A percentile compares a stretch with the other conserved stretches of the same genome.
phyloP scores from a whole-genome alignment of 345 rosid genomes.

The Populus pruinosa region DNA sequence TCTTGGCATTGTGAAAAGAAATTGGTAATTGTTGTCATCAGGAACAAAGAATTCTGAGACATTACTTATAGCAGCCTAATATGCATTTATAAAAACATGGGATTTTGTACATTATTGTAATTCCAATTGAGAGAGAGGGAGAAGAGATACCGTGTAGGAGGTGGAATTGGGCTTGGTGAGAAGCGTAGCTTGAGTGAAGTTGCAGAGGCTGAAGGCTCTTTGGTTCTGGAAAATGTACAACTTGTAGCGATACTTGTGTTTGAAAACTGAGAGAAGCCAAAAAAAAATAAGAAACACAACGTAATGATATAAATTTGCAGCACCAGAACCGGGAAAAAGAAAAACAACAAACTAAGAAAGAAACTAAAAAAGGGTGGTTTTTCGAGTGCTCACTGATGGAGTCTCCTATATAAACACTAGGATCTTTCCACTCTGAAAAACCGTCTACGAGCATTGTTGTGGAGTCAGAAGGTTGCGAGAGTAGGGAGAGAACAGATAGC shows the following conservation, averaged over 20 bases:
- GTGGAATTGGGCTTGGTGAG: conserved; percentile 69
- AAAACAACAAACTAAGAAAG: background rate
- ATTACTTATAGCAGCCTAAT: background rate
- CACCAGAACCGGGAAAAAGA: background rate
- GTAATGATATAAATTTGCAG: background rate
- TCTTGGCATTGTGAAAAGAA: background rate
- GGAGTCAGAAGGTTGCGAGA: conserved; percentile 39
- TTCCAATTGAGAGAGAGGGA: background rate
- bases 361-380: background rate
- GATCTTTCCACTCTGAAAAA: conserved; percentile 61
- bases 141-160: conserved; percentile 55
- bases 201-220: conserved; percentile 74
- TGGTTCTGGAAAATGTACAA: conserved; percentile 85
- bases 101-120: background rate
- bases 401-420: conserved; percentile 72
- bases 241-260: conserved; percentile 57
- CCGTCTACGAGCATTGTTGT: conserved; percentile 65
- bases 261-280: conserved; percentile 54
- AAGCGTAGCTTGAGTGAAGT: conserved; percentile 70
- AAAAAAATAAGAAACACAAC: background rate
- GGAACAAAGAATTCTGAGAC: background rate
- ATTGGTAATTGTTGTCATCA: background rate
- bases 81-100: background rate
- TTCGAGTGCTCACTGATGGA: conserved; percentile 50
- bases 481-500: conserved; percentile 29